These are phyloP conservation scores for Magnusiomyces ingens DNA, from an alignment of 1,139 yeast species.

Conservation along the genomic window DNA sequence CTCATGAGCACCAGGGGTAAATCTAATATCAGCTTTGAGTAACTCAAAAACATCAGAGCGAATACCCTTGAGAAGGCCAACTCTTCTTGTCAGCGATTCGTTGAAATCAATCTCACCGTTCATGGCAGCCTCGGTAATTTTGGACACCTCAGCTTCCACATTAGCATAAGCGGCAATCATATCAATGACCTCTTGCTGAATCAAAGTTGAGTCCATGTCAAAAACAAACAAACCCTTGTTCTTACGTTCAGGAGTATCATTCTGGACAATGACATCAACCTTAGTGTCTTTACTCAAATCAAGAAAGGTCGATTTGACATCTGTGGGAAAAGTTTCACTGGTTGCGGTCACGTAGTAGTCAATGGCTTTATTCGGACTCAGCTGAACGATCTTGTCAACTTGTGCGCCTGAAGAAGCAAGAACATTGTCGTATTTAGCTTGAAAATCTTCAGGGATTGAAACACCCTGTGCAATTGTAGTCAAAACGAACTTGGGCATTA, in stretches of 20 bases:
- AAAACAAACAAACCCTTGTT: slow-evolving; percentile 68
- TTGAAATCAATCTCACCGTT: slow-evolving; percentile 92
- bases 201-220: slow-evolving; percentile 97
- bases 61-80: slow-evolving; percentile 70
- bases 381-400: slow-evolving; percentile 18
- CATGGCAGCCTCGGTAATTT: slow-evolving; percentile 92
- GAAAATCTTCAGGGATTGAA: slow-evolving; percentile 16
- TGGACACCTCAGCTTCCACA: slow-evolving; percentile 65
- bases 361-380: slow-evolving; percentile 20
- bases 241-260: slow-evolving; percentile 25
- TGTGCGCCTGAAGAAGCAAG: slow-evolving; percentile 22
- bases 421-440: slow-evolving; percentile 21
- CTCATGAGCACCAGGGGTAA: slow-evolving; percentile 80
- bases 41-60: slow-evolving; percentile 75
- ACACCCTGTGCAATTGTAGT: slow-evolving; percentile 22
- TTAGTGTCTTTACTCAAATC: slow-evolving; percentile 19
- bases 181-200: slow-evolving; percentile 94
- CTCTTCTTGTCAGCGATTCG: slow-evolving; percentile 72
- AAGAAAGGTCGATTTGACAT: slow-evolving; percentile 19
- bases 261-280: slow-evolving; percentile 45
- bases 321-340: neutral
- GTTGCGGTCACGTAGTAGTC: slow-evolving; percentile 18
- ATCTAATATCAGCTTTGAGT: slow-evolving; percentile 55
- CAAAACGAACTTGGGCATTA: slow-evolving; percentile 21
- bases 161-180: slow-evolving; percentile 84